phyloP scores from a whole-genome alignment of 1,284 basidiomycete species.

The Moniliella sp. region DNA sequence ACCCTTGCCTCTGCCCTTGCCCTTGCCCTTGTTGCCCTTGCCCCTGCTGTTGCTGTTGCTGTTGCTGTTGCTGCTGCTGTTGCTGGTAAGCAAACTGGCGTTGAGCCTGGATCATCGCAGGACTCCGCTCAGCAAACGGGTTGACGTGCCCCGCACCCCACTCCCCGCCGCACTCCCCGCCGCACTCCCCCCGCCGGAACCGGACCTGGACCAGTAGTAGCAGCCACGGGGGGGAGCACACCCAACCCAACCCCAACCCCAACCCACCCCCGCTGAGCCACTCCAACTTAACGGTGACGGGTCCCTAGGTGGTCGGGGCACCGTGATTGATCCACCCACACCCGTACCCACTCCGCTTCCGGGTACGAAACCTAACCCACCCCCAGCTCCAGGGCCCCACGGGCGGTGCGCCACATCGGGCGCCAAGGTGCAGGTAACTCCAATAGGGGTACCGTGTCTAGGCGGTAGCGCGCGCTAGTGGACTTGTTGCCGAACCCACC shows the following conservation, averaged over 20 bases:
- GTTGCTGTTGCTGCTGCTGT: slow-evolving; percentile 5
- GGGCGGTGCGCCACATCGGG: slow-evolving; percentile 15
- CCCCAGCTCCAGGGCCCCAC: slow-evolving; percentile 4
- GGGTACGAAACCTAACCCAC: too few relatives aligned
- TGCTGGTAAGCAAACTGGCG: slow-evolving; percentile 17
- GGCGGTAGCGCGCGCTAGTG: slow-evolving; percentile 15
- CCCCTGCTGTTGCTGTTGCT: slow-evolving; percentile 1
- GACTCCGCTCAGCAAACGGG: slow-evolving; percentile 16
- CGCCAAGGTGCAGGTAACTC: slow-evolving; percentile 30
- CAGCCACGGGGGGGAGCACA: too few relatives aligned
- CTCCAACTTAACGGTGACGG: slow-evolving; percentile 5
- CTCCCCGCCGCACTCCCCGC: too few relatives aligned
- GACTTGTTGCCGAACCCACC: too few relatives aligned
- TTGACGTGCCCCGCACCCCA: slow-evolving; percentile 8
- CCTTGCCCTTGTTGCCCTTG: slow-evolving; percentile 4
- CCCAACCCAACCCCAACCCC: background rate
- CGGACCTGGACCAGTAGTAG: too few relatives aligned
- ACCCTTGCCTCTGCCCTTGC: background rate
- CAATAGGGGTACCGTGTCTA: slow-evolving; percentile 26
- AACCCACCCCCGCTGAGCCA: background rate
- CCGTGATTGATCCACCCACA: slow-evolving; percentile 6
- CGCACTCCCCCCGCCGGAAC: too few relatives aligned
- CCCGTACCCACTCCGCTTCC: too few relatives aligned
- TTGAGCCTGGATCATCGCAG: slow-evolving; percentile 20
- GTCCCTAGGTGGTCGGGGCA: slow-evolving; percentile 11